Conservation (phyloP, 2,329 filamentous ascomycete species). For the Verticillium albo-atrum region DNA sequence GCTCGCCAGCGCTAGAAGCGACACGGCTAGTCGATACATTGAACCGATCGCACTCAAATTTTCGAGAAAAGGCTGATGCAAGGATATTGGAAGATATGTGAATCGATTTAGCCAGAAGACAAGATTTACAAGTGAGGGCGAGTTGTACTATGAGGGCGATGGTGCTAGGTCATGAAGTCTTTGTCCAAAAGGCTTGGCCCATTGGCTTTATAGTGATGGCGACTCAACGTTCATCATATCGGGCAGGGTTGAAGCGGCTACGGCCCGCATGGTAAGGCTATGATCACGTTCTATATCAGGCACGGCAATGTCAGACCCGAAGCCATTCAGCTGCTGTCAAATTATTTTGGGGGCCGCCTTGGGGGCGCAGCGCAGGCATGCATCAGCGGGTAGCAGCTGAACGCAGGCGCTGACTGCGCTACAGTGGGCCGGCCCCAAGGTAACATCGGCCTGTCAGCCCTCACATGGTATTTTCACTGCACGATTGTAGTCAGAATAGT, state of each 20-base stretch:
- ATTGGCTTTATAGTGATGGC: neutral
- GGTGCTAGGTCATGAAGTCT: neutral
- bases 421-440: too few relatives aligned
- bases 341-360: neutral
- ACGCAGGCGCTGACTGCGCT: neutral
- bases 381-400: neutral
- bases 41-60: neutral
- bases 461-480: too few relatives aligned
- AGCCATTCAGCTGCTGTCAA: neutral
- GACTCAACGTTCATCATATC: neutral
- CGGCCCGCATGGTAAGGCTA: neutral
- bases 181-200: neutral
- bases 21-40: neutral
- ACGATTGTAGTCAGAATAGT: too few relatives aligned
- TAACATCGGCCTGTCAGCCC: too few relatives aligned
- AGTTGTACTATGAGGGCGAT: neutral
- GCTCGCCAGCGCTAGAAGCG: neutral
- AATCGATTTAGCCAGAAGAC: neutral
- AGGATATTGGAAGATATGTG: neutral
- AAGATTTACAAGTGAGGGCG: neutral
- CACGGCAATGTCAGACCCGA: neutral
- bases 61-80: neutral
- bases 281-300: neutral
- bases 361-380: neutral
- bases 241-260: neutral